Evolutionary conservation across 352 stramenopile species (phyloP).

Genomic region (Pythium rhizo-oryzae): DNA sequence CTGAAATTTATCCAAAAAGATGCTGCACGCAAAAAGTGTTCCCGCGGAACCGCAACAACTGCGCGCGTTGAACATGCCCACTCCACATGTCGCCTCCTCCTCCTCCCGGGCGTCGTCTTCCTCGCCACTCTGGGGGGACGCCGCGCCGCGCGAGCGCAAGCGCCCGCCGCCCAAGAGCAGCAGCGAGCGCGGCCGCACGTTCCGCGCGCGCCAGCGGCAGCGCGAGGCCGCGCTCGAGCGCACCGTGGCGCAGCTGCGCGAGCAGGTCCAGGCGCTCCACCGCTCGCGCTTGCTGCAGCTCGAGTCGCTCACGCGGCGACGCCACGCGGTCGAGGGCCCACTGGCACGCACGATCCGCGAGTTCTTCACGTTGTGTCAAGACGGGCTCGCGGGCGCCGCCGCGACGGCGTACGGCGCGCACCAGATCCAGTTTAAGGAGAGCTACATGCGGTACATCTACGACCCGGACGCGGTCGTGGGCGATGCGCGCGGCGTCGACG

Average conservation of each 20-base stretch:
- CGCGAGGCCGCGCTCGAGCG: background rate
- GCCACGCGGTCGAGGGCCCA: background rate
- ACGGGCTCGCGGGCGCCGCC: background rate
- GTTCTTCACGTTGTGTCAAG: constrained; percentile 12
- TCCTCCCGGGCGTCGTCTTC: no score
- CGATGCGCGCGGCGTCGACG: constrained; percentile 12
- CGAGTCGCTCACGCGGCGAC: constrained; percentile 4
- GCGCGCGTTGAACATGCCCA: no score
- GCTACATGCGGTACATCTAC: constrained; percentile 20
- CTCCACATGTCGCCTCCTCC: no score
- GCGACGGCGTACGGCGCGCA: background rate
- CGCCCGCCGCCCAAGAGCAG: constrained; percentile 14
- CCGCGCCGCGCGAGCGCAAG: constrained; percentile 26
- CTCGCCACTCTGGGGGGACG: no score
- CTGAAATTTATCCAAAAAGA: no score
- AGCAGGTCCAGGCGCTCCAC: background rate
- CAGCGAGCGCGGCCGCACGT: constrained; percentile 25
- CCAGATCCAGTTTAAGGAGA: constrained; percentile 16
- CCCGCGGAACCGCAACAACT: no score
- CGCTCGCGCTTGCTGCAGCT: background rate
- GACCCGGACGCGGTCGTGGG: constrained; percentile 15
- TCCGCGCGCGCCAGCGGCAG: constrained; percentile 23
- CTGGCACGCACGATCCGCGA: constrained; percentile 12
- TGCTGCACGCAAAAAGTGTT: no score
- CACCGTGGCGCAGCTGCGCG: background rate